Conservation (phyloP, 1,284 basidiomycete species). For the Boletus mariae region DNA sequence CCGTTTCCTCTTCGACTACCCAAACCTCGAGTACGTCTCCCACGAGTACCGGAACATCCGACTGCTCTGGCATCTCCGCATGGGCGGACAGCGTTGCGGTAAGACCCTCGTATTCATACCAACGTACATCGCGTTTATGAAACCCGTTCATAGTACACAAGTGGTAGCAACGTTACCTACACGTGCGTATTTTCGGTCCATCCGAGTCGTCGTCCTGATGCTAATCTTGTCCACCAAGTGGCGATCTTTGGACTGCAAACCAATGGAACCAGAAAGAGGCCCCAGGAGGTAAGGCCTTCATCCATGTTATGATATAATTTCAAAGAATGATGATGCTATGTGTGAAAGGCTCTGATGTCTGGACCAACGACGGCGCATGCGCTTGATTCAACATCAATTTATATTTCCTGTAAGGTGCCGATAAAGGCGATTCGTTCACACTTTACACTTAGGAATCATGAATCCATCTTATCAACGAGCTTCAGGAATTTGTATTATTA, state of each 20-base stretch:
- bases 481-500: neutral
- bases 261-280: constrained; percentile 20
- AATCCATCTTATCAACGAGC: neutral
- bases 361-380: constrained; percentile 17
- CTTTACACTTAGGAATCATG: too few relatives aligned
- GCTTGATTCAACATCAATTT: neutral
- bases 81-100: constrained; percentile 15
- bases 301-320: neutral
- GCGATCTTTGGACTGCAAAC: constrained; percentile 20
- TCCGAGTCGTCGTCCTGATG: neutral
- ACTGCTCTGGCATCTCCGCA: constrained; percentile 15
- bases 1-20: neutral
- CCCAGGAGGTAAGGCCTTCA: constrained; percentile 1
- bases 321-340: neutral
- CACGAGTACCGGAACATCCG: constrained; percentile 7
- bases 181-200: constrained; percentile 10
- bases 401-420: too few relatives aligned
- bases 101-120: constrained; percentile 1
- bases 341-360: constrained; percentile 16
- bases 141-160: constrained; percentile 12
- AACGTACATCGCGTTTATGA: neutral
- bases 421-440: too few relatives aligned
- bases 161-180: constrained; percentile 19
- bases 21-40: neutral
- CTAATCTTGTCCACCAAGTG: constrained; percentile 10